phyloP scores from a whole-genome alignment of 805 yeast genomes.

The Clavispora santaluciae region DNA sequence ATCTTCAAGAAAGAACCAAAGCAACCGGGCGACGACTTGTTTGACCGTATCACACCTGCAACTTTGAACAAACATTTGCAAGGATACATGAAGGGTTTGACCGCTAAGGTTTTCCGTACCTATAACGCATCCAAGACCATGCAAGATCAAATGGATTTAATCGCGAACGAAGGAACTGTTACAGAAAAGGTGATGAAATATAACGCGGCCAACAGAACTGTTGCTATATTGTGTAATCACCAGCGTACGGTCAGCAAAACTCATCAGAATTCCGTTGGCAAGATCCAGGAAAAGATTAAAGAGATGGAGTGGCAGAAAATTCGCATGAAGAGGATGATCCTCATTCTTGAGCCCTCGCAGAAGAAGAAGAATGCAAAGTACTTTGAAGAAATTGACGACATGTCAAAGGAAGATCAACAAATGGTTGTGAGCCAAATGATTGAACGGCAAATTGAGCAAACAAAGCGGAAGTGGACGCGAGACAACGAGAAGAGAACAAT shows the following conservation, averaged over 20 bases:
- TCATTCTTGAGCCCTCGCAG: slow-evolving; percentile 55
- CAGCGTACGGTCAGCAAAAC: slow-evolving; percentile 87
- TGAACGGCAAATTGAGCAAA: slow-evolving; percentile 62
- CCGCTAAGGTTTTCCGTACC: slow-evolving; percentile 97
- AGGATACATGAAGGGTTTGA: slow-evolving; percentile 84
- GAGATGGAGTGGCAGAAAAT: slow-evolving; percentile 85
- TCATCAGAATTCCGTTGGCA: slow-evolving; percentile 77
- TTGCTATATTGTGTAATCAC: slow-evolving; percentile 94
- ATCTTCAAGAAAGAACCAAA: slow-evolving; percentile 88
- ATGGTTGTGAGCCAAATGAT: slow-evolving; percentile 55
- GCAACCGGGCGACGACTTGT: slow-evolving; percentile 85
- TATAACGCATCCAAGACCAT: slow-evolving; percentile 94
- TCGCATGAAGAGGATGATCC: slow-evolving; percentile 64
- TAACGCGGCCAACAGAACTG: slow-evolving; percentile 94
- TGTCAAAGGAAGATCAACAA: slow-evolving; percentile 60
- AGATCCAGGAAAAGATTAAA: slow-evolving; percentile 68
- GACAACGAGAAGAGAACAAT: slow-evolving; percentile 71
- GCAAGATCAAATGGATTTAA: slow-evolving; percentile 89
- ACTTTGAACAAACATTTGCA: slow-evolving; percentile 82
- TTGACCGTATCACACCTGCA: slow-evolving; percentile 84
- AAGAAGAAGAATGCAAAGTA: slow-evolving; percentile 49
- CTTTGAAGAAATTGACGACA: slow-evolving; percentile 64
- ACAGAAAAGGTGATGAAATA: slow-evolving; percentile 82
- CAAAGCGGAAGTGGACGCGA: slow-evolving; percentile 58
- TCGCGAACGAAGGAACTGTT: slow-evolving; percentile 81